Base-by-base conservation (phyloP, 495 filamentous ascomycete genomes). In the Trichoderma parareesei region DNA sequence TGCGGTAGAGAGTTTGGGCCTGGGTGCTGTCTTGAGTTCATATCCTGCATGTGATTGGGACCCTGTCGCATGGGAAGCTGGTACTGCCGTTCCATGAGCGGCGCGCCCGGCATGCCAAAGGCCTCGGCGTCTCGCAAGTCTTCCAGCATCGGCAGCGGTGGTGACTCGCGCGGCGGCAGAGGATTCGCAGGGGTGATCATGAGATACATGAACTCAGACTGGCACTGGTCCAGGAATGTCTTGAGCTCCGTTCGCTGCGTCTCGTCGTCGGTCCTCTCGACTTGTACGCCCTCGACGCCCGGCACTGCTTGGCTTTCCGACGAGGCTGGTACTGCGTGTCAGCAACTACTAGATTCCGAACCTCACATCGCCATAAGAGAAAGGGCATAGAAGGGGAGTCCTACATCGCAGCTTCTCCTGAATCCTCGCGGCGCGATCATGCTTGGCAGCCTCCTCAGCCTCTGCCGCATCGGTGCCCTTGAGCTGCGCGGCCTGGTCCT, bases 151-250 rank as follows among this genome's bases (percentile, higher is more conserved):
- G 79, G 78, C 14, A 79, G 71, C 14, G 81, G 81, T 7, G 78
- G 79, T 11, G 79, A 80, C 49, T 84, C 82, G 69, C 80, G 74
- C 5, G 85, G 85, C 13, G 85, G 81, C n/a, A 81, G 72, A 33
- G 84, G 84, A 68, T 84, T 87, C 60, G 85, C 82, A 5, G 85
- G 85, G 3, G 84, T 84, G 14, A 84, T 78, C 81, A 87, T 84
- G 9, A 87, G 76, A 66, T 88, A 87, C n/a, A 84, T 84, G 63
- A 87, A 84, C 66, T 87, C 85, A 65, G 82, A 78, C 65, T 84
- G 78, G 65, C 85, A 86, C 66, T 86, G 84, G 67, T 87, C 85
- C 60, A 87, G 74, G 69, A 87, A 85, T 18, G 83, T 78, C 65
- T 84, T 84, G 38, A 88, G 75, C 62, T 86, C 86, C 38, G 81